A percentile compares a stretch with the other conserved stretches of the same genome.
phyloP scores from a whole-genome alignment of 2,329 filamentous ascomycete species.

The Leptographium wingfieldii region DNA sequence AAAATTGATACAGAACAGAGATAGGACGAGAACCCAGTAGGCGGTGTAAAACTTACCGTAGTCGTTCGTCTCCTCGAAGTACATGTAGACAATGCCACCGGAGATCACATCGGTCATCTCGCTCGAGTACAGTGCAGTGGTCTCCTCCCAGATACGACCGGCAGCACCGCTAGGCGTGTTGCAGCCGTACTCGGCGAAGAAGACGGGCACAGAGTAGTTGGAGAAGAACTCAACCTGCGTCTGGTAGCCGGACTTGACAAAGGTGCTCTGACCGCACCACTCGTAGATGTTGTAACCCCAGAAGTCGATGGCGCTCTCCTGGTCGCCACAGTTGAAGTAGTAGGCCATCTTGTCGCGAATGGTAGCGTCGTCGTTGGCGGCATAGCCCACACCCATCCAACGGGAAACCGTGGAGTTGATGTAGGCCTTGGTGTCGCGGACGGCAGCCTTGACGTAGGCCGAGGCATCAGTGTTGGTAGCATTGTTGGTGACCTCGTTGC shows the following conservation, averaged over 20 bases:
- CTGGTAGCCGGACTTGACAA: slow-evolving; percentile 64
- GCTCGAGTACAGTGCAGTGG: slow-evolving; percentile 62
- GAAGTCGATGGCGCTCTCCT: slow-evolving; percentile 67
- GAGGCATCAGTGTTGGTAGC: slow-evolving; percentile 80
- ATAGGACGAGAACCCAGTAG: background rate
- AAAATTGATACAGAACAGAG: background rate
- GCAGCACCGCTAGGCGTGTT: slow-evolving; percentile 50
- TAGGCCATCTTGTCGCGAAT: slow-evolving; percentile 73
- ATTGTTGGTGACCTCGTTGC: slow-evolving; percentile 91
- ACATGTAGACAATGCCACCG: slow-evolving; percentile 98
- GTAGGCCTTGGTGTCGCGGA: slow-evolving; percentile 91
- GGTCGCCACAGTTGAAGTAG: slow-evolving; percentile 86
- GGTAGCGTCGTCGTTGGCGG: slow-evolving; percentile 79
- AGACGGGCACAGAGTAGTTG: slow-evolving; percentile 83
- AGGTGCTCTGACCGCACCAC: slow-evolving; percentile 84
- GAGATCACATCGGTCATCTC: slow-evolving; percentile 83
- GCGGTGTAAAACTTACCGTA: slow-evolving; percentile 45
- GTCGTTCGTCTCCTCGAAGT: slow-evolving; percentile 81
- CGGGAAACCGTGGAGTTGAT: slow-evolving; percentile 72
- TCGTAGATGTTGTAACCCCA: slow-evolving; percentile 99
- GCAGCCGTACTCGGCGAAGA: slow-evolving; percentile 99
- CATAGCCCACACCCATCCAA: slow-evolving; percentile 81
- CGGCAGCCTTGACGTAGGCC: slow-evolving; percentile 93
- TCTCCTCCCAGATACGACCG: slow-evolving; percentile 74
- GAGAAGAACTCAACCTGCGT: slow-evolving; percentile 75